Conservation (phyloP, 176 grass and related monocot species). For the Poa pratensis region DNA sequence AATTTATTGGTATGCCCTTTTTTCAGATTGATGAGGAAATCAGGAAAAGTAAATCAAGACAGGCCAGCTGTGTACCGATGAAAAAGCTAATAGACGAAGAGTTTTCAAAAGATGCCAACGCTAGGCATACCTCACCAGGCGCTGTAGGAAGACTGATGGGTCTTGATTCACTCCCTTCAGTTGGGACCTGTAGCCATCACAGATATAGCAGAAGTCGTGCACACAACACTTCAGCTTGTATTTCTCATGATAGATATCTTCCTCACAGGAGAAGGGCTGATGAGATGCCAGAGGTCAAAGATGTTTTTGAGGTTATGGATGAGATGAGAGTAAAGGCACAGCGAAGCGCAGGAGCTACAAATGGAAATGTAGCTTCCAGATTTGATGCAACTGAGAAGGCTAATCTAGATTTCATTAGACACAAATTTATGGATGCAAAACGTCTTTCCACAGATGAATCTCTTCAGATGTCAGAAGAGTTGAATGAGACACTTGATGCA, state of each 20-base stretch:
- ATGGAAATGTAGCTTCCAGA: conserved; percentile 46
- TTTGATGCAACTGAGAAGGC: conserved; percentile 37
- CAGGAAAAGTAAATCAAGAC: conserved; percentile 56
- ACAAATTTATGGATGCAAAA: conserved; percentile 87
- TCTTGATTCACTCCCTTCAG: conserved; percentile 77
- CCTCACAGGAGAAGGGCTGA: conserved; percentile 52
- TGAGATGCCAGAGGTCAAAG: conserved; percentile 75
- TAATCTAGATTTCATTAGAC: conserved; percentile 72
- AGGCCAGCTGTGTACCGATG: conserved; percentile 56
- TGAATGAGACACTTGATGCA: conserved; percentile 79
- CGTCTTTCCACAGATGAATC: conserved; percentile 68
- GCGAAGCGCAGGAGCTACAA: conserved; percentile 47
- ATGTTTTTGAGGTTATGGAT: conserved; percentile 94
- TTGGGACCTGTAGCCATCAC: conserved; percentile 39
- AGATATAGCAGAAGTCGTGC: conserved; percentile 44
- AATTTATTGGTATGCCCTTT: conserved; percentile 22
- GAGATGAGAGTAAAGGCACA: conserved; percentile 61
- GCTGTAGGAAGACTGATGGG: conserved; percentile 91
- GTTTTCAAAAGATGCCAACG: conserved; percentile 69
- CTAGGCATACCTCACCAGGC: conserved; percentile 77
- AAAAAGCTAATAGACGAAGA: conserved; percentile 92
- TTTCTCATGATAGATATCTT: conserved; percentile 57
- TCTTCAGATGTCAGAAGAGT: conserved; percentile 71
- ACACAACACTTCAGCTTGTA: conserved; percentile 39
- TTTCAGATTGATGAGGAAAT: conserved; percentile 57